A percentile compares a stretch with the other conserved stretches of the same genome.
Evolutionary conservation across 495 filamentous ascomycete genomes (phyloP).

Genomic region (Penicillium turbatum): DNA sequence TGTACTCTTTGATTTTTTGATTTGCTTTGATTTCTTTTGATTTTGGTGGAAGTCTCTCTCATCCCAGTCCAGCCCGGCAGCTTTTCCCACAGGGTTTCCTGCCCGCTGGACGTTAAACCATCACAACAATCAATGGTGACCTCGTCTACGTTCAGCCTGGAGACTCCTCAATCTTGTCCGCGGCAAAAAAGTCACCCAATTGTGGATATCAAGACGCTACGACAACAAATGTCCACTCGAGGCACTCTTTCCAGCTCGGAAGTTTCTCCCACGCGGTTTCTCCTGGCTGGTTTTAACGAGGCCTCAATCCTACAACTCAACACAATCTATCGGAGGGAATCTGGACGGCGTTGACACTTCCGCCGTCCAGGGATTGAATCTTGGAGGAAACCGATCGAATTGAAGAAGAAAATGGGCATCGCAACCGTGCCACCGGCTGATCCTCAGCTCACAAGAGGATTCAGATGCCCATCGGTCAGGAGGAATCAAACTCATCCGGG

Average conservation of each 20-base stretch:
- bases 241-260: conserved; percentile 1
- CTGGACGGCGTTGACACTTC: neutral
- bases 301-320: neutral
- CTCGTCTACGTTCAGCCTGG: neutral
- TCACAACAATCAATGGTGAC: neutral
- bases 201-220: neutral
- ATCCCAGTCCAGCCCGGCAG: neutral
- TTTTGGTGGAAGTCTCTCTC: conserved; percentile 1
- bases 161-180: neutral
- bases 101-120: neutral
- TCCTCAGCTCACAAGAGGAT: neutral
- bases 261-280: neutral
- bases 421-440: neutral
- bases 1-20: neutral
- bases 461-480: neutral
- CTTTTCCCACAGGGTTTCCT: conserved; percentile 1
- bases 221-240: neutral
- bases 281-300: conserved; percentile 1
- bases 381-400: neutral
- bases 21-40: neutral
- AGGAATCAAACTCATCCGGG: too few species aligned
- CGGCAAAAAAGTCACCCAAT: neutral
- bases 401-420: neutral
- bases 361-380: neutral
- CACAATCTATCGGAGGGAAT: neutral